A percentile compares a stretch with the other conserved stretches of the same genome.
phyloP scores from a whole-genome alignment of 441 rosid genomes.

The Adansonia gregorii region DNA sequence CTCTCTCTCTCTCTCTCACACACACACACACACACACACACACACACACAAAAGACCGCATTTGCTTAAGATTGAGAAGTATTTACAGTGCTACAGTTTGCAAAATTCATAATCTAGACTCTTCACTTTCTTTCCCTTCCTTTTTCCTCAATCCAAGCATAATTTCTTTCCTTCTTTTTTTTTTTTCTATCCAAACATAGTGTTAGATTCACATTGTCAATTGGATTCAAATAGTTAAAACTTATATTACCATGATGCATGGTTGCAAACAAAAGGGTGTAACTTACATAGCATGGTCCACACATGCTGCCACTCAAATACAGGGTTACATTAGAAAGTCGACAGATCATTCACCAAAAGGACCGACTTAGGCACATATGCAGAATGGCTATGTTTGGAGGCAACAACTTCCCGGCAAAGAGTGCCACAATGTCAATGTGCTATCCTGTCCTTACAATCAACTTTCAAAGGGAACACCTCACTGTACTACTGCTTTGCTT shows the following conservation, averaged over 20 bases:
- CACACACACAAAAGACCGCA: too few relatives aligned
- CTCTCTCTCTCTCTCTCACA: too few relatives aligned
- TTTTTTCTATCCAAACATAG: too few relatives aligned
- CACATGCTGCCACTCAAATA: background rate
- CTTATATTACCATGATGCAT: background rate
- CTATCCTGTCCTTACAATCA: background rate
- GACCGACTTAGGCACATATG: slow-evolving; percentile 4
- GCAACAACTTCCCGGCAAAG: background rate
- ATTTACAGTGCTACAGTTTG: background rate
- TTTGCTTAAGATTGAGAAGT: background rate
- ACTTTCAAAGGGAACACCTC: background rate
- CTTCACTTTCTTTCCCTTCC: background rate
- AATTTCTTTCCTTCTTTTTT: too few relatives aligned
- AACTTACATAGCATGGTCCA: background rate
- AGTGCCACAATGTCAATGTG: background rate
- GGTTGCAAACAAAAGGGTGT: background rate
- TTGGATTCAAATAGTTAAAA: background rate
- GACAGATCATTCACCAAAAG: background rate
- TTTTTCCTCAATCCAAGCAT: too few relatives aligned
- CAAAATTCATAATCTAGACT: background rate
- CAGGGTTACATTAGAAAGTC: background rate
- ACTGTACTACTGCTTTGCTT: background rate
- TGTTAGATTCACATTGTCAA: background rate
- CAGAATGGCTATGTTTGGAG: background rate
- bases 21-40: too few relatives aligned